phyloP scores from a whole-genome alignment of 805 yeast species.

The Cyberlindnera amylophila region DNA sequence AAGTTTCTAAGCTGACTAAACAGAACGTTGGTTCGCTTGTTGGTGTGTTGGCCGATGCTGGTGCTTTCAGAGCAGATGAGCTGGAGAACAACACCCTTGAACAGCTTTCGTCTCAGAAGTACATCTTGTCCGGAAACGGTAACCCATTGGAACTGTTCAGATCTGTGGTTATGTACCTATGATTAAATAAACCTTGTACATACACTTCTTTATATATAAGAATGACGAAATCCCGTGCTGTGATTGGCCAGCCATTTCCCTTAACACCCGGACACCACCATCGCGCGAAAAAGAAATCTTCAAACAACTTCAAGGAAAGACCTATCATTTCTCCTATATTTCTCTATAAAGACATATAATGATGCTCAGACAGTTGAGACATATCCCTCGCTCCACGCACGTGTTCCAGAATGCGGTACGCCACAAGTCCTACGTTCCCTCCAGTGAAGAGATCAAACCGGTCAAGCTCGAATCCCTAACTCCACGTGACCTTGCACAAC shows the following conservation, averaged over 20 bases:
- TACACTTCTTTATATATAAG: background rate
- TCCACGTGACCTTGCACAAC: constrained; percentile 27
- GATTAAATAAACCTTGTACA: constrained; percentile 6
- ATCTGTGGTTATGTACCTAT: constrained; percentile 25
- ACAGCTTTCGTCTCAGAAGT: constrained; percentile 43
- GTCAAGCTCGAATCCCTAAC: constrained; percentile 13
- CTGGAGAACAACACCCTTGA: constrained; percentile 30
- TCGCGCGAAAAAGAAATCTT: background rate
- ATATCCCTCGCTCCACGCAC: background rate
- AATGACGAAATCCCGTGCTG: too few relatives aligned
- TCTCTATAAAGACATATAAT: too few relatives aligned
- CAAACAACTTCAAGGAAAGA: background rate
- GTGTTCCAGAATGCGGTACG: constrained; percentile 5
- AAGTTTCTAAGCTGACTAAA: constrained; percentile 40
- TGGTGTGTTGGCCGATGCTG: constrained; percentile 37
- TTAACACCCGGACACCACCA: background rate
- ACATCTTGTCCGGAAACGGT: constrained; percentile 60
- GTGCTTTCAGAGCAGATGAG: constrained; percentile 36
- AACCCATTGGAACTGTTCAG: constrained; percentile 41
- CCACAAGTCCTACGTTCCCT: constrained; percentile 11
- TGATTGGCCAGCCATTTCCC: background rate
- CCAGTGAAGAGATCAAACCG: constrained; percentile 8
- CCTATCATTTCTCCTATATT: too few relatives aligned
- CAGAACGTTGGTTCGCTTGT: constrained; percentile 43
- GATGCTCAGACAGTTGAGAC: constrained; percentile 12